phyloP scores from a whole-genome alignment of 2,329 filamentous ascomycete genomes.

The Fusarium luffae region DNA sequence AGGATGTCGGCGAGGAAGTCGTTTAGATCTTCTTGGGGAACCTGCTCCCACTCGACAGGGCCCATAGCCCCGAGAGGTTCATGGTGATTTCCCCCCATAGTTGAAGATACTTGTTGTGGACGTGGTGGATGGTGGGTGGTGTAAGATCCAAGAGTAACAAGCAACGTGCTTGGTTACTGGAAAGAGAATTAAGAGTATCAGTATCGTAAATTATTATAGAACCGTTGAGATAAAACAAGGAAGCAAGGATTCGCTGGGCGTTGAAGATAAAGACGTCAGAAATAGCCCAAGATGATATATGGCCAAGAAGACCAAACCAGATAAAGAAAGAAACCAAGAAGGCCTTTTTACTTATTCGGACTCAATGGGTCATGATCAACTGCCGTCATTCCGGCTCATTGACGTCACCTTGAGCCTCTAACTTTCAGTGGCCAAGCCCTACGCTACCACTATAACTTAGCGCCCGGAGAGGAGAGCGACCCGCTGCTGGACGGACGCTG shows the following conservation, averaged over 20 bases:
- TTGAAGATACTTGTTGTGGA: background rate
- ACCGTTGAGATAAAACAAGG: constrained; percentile 10
- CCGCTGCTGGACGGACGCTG: background rate
- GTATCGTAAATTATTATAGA: background rate
- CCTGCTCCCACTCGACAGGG: constrained; percentile 64
- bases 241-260: constrained; percentile 1
- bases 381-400: constrained; percentile 36
- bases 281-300: constrained; percentile 14
- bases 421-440: constrained; percentile 10
- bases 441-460: constrained; percentile 25
- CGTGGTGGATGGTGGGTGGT: background rate
- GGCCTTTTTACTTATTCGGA: constrained; percentile 4
- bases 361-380: constrained; percentile 30
- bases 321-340: constrained; percentile 24
- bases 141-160: background rate
- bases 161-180: constrained; percentile 4
- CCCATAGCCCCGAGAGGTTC: constrained; percentile 67
- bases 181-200: constrained; percentile 1
- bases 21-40: constrained; percentile 60
- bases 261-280: constrained; percentile 35
- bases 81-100: constrained; percentile 66
- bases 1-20: constrained; percentile 70
- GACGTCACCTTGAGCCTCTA: constrained; percentile 28
- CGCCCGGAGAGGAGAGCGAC: background rate
- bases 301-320: constrained; percentile 9